Percentiles rank a stretch among this genome's conserved stretches.
Conservation (phyloP, 306 rosid species). For the Corylus avellana region DNA sequence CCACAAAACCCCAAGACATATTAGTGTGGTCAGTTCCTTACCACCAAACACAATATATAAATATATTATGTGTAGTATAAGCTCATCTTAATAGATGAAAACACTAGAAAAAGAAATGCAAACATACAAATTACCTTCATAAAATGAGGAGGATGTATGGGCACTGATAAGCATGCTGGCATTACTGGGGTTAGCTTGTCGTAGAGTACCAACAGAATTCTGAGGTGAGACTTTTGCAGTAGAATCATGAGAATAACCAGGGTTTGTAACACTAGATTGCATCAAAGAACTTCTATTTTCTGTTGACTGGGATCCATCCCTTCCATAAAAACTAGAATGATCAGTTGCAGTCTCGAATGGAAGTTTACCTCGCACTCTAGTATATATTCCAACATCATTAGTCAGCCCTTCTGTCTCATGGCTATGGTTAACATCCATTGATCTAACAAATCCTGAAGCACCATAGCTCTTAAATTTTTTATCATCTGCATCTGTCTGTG, state of each 20-base stretch:
- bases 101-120: constrained; percentile 19
- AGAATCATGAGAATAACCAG: constrained; percentile 40
- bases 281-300: constrained; percentile 40
- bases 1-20: constrained; percentile 27
- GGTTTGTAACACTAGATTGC: constrained; percentile 45
- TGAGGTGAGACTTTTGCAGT: constrained; percentile 49
- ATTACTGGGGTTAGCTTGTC: constrained; percentile 46
- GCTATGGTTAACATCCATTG: constrained; percentile 39
- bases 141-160: constrained; percentile 35
- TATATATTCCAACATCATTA: constrained; percentile 34
- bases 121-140: constrained; percentile 54
- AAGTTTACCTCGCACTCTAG: constrained; percentile 35
- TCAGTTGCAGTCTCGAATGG: constrained; percentile 41
- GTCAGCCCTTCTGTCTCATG: constrained; percentile 35
- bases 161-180: constrained; percentile 36
- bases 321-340: constrained; percentile 43
- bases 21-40: constrained; percentile 15
- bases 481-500: constrained; percentile 38
- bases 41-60: constrained; percentile 20
- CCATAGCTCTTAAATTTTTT: constrained; percentile 43
- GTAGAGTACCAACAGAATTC: constrained; percentile 44
- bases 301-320: constrained; percentile 44
- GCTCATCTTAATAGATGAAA: constrained; percentile 12
- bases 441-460: constrained; percentile 34
- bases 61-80: background rate